These are phyloP conservation scores for Monsonia emarginata DNA, from an alignment of 441 rosid genomes.

Conservation along the genomic window DNA sequence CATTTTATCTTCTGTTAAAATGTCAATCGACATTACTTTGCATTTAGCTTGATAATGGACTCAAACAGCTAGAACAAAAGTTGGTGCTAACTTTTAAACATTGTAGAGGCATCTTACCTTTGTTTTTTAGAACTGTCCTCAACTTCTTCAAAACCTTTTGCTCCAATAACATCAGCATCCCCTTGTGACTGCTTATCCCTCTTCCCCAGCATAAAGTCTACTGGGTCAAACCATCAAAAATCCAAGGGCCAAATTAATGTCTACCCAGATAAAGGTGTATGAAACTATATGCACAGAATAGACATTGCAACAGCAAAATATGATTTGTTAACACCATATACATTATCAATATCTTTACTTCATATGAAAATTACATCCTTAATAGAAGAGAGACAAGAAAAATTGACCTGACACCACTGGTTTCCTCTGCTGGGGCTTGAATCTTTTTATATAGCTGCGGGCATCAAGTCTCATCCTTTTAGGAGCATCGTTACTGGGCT, in stretches of 20 bases:
- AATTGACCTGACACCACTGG: conserved; percentile 9
- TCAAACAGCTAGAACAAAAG: neutral
- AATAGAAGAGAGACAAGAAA: neutral
- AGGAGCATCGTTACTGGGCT: neutral
- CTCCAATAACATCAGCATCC: neutral
- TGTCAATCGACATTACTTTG: neutral
- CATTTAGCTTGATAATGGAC: neutral
- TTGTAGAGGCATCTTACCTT: conserved; percentile 5
- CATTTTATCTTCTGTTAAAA: no score
- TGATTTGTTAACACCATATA: neutral
- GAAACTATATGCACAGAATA: conserved; percentile 2
- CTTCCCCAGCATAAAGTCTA: conserved; percentile 5
- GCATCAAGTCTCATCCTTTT: conserved; percentile 5
- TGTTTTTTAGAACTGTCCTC: conserved; percentile 8
- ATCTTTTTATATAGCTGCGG: conserved; percentile 2
- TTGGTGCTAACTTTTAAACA: neutral
- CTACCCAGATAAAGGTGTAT: neutral
- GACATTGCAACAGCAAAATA: neutral
- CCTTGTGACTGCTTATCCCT: neutral
- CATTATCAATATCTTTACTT: neutral
- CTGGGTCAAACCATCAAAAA: neutral
- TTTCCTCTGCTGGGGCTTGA: neutral
- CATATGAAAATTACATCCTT: neutral
- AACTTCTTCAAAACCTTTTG: conserved; percentile 5
- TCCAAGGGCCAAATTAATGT: neutral